phyloP scores from a whole-genome alignment of 495 filamentous ascomycete species.

The Symbiotaphrina buchneri region DNA sequence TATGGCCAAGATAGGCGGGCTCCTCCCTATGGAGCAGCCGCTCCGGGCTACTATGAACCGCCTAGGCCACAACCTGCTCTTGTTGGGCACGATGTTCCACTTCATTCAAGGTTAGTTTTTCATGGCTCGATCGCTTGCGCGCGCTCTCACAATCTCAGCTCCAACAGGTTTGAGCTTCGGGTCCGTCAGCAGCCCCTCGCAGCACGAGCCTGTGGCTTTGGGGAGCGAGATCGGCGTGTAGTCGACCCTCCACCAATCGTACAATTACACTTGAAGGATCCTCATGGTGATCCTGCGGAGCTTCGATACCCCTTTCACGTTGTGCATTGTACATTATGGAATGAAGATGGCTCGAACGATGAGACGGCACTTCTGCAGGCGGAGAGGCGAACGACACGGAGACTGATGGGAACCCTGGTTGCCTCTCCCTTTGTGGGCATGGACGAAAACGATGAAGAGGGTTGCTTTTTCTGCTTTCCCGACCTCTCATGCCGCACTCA shows the following conservation, averaged over 20 bases:
- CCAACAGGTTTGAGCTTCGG: constrained; percentile 23
- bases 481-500: constrained; percentile 83
- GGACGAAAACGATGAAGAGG: constrained; percentile 40
- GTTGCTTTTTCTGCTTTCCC: constrained; percentile 86
- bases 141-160: no score
- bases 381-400: constrained; percentile 24
- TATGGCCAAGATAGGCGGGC: no score
- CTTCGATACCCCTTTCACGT: constrained; percentile 57
- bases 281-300: constrained; percentile 29
- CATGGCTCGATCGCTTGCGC: no score
- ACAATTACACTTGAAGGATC: constrained; percentile 55
- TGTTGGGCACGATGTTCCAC: no score
- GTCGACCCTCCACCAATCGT: constrained; percentile 93
- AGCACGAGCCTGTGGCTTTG: constrained; percentile 82
- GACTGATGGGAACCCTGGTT: constrained; percentile 62
- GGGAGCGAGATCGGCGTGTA: constrained; percentile 77
- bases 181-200: constrained; percentile 82
- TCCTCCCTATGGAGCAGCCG: no score
- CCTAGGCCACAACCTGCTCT: no score
- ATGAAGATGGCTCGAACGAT: constrained; percentile 31
- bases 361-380: constrained; percentile 24
- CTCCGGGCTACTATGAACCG: no score
- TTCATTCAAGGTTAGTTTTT: no score
- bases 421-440: constrained; percentile 47
- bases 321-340: constrained; percentile 64